These are phyloP conservation scores for Taiwanofungus camphoratus DNA, from an alignment of 1,284 basidiomycete species.

Conservation along the genomic window DNA sequence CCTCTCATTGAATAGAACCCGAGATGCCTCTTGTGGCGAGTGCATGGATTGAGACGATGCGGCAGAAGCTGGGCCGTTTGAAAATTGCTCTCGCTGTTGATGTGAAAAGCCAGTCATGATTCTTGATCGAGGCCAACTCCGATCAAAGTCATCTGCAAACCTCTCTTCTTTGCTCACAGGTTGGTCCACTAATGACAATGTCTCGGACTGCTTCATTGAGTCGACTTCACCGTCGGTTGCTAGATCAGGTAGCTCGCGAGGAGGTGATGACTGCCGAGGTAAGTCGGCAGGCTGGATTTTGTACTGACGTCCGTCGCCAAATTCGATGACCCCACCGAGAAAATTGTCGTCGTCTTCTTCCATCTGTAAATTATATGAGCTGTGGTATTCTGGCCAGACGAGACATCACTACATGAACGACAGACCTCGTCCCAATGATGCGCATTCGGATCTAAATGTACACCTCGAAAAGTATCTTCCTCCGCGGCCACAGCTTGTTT, in stretches of 20 bases:
- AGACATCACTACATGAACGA: constrained; percentile 13
- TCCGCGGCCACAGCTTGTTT: constrained; percentile 65
- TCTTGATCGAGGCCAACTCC: constrained; percentile 80
- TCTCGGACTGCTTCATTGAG: constrained; percentile 7
- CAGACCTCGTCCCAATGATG: constrained; percentile 96
- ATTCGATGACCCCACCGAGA: constrained; percentile 85
- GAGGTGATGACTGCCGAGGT: constrained; percentile 17
- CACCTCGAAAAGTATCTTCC: constrained; percentile 88
- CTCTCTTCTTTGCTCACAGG: constrained; percentile 71
- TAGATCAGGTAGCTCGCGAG: constrained; percentile 12
- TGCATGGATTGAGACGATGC: constrained; percentile 36
- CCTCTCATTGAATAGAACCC: constrained; percentile 86
- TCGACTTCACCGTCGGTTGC: constrained; percentile 8
- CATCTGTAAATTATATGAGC: constrained; percentile 43
- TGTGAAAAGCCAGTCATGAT: constrained; percentile 32
- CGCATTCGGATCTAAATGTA: constrained; percentile 86
- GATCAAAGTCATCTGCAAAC: constrained; percentile 86
- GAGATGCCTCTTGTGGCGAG: constrained; percentile 46
- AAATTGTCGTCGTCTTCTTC: constrained; percentile 91
- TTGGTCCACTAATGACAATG: constrained; percentile 21
- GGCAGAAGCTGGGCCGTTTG: constrained; percentile 31
- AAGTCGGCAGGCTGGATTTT: constrained; percentile 56
- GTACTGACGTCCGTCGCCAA: constrained; percentile 87
- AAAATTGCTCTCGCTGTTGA: constrained; percentile 37
- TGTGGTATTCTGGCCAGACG: constrained; percentile 5